These are phyloP conservation scores for Physcomitrium patens DNA, from an alignment of 225 moss, liverwort and hornwort genomes.

Conservation along the genomic window DNA sequence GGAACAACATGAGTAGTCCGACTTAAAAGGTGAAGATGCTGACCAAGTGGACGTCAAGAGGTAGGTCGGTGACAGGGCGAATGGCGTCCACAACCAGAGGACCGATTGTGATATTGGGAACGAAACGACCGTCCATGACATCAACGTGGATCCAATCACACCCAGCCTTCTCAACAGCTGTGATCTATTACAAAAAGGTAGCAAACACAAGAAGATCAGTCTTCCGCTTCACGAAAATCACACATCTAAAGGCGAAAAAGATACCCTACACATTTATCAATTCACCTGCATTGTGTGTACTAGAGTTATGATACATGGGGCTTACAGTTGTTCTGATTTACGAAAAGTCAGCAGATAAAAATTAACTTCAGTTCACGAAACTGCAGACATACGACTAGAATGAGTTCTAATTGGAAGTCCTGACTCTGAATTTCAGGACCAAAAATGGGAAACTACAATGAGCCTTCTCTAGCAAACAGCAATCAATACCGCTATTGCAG, in stretches of 20 bases:
- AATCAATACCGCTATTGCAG: too few relatives aligned
- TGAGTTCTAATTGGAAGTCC: background rate
- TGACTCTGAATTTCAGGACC: too few relatives aligned
- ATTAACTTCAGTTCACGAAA: background rate
- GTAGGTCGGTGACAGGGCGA: slow-evolving; percentile 89
- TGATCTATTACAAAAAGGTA: slow-evolving; percentile 54
- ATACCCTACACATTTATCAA: background rate
- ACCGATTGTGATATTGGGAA: slow-evolving; percentile 97
- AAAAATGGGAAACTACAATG: too few relatives aligned
- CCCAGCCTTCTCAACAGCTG: slow-evolving; percentile 86
- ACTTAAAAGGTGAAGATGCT: background rate
- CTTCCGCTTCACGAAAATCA: background rate
- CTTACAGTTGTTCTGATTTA: slow-evolving; percentile 2
- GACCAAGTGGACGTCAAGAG: slow-evolving; percentile 96
- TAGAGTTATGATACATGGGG: slow-evolving; percentile 10
- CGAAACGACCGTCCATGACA: slow-evolving; percentile 99
- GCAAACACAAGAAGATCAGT: background rate
- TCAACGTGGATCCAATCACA: slow-evolving; percentile 99
- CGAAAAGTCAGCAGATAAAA: too few relatives aligned
- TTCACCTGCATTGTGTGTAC: background rate
- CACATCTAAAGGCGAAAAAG: background rate
- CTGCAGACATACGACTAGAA: background rate
- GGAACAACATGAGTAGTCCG: background rate
- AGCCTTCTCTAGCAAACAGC: too few relatives aligned
- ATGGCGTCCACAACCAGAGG: slow-evolving; percentile 93